These are phyloP conservation scores for Camellia lanceoleosa DNA, from an alignment of 148 eudicot genomes.

Conservation along the genomic window DNA sequence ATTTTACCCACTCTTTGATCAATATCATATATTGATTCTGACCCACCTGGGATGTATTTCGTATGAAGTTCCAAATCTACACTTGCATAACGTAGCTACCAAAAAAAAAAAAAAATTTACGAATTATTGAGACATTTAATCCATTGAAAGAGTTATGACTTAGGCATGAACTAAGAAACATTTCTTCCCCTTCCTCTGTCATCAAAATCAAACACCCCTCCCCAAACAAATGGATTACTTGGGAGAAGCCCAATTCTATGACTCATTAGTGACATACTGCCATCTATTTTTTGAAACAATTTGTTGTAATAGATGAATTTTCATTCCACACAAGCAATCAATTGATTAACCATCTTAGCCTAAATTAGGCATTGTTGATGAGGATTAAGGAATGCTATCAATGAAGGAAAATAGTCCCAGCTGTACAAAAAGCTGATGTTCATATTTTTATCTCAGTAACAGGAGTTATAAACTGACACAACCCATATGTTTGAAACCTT, in stretches of 20 bases:
- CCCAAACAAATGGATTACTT: too few relatives aligned
- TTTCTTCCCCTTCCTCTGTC: too few relatives aligned
- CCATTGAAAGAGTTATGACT: background rate
- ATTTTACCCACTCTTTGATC: slow-evolving; percentile 10
- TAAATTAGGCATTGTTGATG: background rate
- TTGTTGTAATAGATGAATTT: background rate
- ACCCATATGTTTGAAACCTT: background rate
- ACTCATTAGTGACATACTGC: too few relatives aligned
- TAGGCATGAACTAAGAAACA: background rate
- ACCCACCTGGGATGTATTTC: background rate
- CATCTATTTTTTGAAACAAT: too few relatives aligned
- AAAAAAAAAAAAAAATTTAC: background rate
- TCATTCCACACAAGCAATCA: background rate
- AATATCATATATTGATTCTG: slow-evolving; percentile 4
- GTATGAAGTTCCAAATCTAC: background rate
- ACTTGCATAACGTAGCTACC: background rate
- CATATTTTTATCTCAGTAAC: background rate
- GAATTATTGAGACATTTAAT: background rate
- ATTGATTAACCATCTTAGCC: background rate
- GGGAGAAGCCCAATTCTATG: too few relatives aligned
- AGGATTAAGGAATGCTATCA: background rate
- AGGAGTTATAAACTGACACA: background rate
- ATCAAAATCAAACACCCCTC: background rate
- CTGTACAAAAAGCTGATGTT: background rate
- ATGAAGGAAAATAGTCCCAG: background rate